Evolutionary conservation across 371 early-diverging fungal genomes (phyloP).

Genomic region (Choanephora cucurbitarum): DNA sequence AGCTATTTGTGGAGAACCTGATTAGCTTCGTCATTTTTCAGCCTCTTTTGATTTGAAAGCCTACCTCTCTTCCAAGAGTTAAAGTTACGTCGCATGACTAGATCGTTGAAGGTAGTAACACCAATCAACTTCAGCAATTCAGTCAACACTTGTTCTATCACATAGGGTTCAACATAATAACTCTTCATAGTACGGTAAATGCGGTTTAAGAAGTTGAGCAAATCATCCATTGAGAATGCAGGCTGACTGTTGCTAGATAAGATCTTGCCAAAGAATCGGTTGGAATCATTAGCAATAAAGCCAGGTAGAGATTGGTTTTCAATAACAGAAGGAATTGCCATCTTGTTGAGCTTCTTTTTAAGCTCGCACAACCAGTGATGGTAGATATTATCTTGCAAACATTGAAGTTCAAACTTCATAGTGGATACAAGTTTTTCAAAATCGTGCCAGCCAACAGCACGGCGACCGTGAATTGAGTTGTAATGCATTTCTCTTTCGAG

Average conservation of each 20-base stretch:
- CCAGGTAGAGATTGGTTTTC: conserved; percentile 91
- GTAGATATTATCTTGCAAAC: conserved; percentile 68
- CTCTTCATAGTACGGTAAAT: conserved; percentile 92
- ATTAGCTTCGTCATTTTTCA: not conserved
- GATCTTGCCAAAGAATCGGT: conserved; percentile 81
- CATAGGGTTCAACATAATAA: conserved; percentile 88
- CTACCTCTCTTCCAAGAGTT: conserved; percentile 86
- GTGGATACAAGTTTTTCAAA: conserved; percentile 66
- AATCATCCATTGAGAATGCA: conserved; percentile 88
- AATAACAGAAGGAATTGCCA: conserved; percentile 93
- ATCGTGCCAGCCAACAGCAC: conserved; percentile 56
- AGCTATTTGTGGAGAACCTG: conserved; percentile 17
- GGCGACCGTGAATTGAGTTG: conserved; percentile 44
- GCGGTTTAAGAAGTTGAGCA: conserved; percentile 88
- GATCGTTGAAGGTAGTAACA: conserved; percentile 91
- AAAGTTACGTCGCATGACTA: conserved; percentile 89
- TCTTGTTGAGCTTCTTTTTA: conserved; percentile 89
- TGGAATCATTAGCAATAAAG: conserved; percentile 86
- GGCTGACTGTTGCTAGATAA: conserved; percentile 72
- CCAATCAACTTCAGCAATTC: conserved; percentile 92
- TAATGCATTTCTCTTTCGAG: conserved; percentile 51
- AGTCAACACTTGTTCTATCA: conserved; percentile 80
- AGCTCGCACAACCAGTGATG: conserved; percentile 91
- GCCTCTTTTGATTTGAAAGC: not conserved
- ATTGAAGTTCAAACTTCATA: conserved; percentile 68